Evolutionary conservation across 176 grass and related monocot species (phyloP), one percentile per base, ranked within the genome.

Genomic region (Hsuehochloa calcarea): DNA sequence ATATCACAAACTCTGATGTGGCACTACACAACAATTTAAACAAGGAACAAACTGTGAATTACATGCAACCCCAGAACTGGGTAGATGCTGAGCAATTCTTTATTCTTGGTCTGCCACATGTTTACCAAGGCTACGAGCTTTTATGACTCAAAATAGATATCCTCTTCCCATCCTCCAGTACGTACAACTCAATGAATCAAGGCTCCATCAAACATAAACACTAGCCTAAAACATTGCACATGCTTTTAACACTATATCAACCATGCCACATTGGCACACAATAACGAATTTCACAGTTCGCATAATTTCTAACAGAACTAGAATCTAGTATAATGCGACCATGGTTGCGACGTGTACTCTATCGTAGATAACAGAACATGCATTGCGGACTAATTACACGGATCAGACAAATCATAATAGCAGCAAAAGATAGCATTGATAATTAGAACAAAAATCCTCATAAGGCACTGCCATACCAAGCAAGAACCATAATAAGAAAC

Each of bases 381-480:
- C 60, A 63, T 63, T 5, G 1, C 60, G 0, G 60, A 15, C 1
- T 3, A 40, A 43, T 49, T 14, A 35, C 6, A 51, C 5, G 12
- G 3, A 80, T 55, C 10, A 27, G 34, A 75, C 63, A 1, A 16
- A 23, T 7, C 34, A 41, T 40, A 58, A 20, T 13, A 6, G 23
- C n/a, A 67, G 17, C 23, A 77, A 34, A 61, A 22, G 7, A 84
- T 69, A 70, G 41, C 49, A 35, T 27, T 70, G 44, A 75, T 35
- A 79, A 40, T 51, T 50, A 51, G 40, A 69, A 29, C 75, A 80
- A 85, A 87, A 87, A 84, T 79, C 52, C 50, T 80, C 60, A 79
- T 44, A 75, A 61, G 19, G 0, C 39, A 9, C 60, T 61, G 68
- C 49, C 19, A 23, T 45, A 60, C 23, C 40, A 87, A 27, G 27